Evolutionary conservation across 2,329 filamentous ascomycete genomes (phyloP).

Genomic region (Mycosphaerella arachidis): DNA sequence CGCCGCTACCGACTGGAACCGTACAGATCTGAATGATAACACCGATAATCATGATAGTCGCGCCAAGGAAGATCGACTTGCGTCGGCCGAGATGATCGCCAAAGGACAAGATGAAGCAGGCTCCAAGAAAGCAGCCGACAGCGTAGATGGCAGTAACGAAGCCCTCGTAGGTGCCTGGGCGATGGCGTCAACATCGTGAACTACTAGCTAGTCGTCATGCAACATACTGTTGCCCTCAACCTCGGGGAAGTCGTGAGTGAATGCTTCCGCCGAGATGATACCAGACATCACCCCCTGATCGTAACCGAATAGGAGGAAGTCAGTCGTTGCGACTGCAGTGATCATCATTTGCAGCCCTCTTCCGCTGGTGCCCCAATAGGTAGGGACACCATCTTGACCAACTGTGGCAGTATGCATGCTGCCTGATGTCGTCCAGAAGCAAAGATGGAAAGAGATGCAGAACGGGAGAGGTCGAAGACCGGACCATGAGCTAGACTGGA

Average conservation of each 20-base stretch:
- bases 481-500: not conserved
- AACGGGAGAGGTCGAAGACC: not conserved
- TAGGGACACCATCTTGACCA: conserved; percentile 16
- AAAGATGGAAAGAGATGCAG: not conserved
- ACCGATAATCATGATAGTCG: conserved; percentile 40
- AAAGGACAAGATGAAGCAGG: conserved; percentile 35
- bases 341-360: conserved; percentile 15
- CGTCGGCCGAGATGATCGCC: conserved; percentile 42
- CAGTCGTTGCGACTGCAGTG: conserved; percentile 16
- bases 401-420: conserved; percentile 17
- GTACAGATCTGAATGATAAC: conserved; percentile 38
- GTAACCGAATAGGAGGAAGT: conserved; percentile 14
- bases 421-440: not conserved
- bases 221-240: conserved; percentile 38
- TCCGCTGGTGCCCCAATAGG: conserved; percentile 20
- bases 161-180: conserved; percentile 37
- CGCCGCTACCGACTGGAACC: conserved; percentile 29
- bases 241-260: conserved; percentile 36
- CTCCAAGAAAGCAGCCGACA: conserved; percentile 44
- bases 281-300: conserved; percentile 37
- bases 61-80: conserved; percentile 41
- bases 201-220: not conserved
- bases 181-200: not conserved
- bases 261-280: conserved; percentile 38
- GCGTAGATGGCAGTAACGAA: conserved; percentile 52